phyloP scores from a whole-genome alignment of 108 stramenopile species.

The Cyclotella baltica region DNA sequence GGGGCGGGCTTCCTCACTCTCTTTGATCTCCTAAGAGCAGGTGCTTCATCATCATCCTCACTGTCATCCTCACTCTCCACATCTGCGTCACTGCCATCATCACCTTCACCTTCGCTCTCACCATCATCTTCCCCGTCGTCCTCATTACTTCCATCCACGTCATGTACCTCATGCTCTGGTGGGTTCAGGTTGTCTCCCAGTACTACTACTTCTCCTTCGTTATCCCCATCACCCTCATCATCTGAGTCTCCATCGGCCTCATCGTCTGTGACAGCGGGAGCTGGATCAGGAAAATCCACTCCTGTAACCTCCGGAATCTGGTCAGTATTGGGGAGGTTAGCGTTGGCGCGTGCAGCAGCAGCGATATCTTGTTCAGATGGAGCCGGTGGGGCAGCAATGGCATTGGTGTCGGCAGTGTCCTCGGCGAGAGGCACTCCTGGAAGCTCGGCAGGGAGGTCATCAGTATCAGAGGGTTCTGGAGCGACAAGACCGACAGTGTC shows the following conservation, averaged over 20 bases:
- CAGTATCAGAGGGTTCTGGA: not conserved
- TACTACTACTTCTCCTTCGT: too few relatives aligned
- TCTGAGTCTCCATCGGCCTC: not conserved
- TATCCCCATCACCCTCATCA: not conserved
- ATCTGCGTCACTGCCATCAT: too few relatives aligned
- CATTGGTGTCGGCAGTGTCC: not conserved
- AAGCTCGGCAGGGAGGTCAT: too few relatives aligned
- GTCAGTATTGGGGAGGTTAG: not conserved
- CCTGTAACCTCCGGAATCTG: not conserved
- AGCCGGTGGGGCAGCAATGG: not conserved
- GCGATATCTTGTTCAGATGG: not conserved
- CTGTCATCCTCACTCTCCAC: not conserved
- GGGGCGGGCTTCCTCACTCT: too few relatives aligned
- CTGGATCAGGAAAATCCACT: not conserved
- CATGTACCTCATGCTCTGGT: too few relatives aligned
- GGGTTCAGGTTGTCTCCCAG: too few relatives aligned
- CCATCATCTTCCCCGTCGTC: not conserved
- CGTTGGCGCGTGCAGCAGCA: not conserved
- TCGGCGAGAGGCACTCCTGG: too few relatives aligned
- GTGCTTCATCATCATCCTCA: not conserved
- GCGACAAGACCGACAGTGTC: not conserved
- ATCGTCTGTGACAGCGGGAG: not conserved
- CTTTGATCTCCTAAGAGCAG: too few relatives aligned
- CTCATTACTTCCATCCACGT: too few relatives aligned
- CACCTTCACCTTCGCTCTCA: too few relatives aligned